These are phyloP conservation scores for Penicillium canariense DNA, from an alignment of 495 filamentous ascomycete species.

Conservation along the genomic window DNA sequence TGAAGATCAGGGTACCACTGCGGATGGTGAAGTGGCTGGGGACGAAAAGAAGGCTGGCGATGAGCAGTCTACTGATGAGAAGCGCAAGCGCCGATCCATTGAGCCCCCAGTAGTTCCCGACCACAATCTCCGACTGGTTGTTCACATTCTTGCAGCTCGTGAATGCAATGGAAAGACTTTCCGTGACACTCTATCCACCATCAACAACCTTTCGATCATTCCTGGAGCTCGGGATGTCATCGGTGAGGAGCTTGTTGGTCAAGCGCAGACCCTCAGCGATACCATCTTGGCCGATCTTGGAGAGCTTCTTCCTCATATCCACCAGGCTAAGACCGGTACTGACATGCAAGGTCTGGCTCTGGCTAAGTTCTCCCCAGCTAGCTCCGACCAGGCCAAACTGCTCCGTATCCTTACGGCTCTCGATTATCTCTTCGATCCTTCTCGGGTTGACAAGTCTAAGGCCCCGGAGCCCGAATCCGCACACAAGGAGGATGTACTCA, in stretches of 20 bases:
- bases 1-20: constrained; percentile 24
- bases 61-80: constrained; percentile 51
- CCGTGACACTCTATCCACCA: constrained; percentile 91
- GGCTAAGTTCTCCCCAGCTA: constrained; percentile 91
- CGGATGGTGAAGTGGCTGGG: constrained; percentile 32
- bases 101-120: constrained; percentile 86
- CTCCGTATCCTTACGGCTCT: constrained; percentile 91
- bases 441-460: constrained; percentile 55
- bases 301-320: constrained; percentile 82
- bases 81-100: constrained; percentile 70
- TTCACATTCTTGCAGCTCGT: constrained; percentile 91
- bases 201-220: constrained; percentile 94
- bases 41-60: constrained; percentile 47
- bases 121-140: constrained; percentile 84
- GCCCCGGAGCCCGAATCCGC: constrained; percentile 53
- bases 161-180: constrained; percentile 98
- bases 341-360: constrained; percentile 94
- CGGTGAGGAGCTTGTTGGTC: constrained; percentile 81
- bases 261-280: constrained; percentile 79
- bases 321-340: constrained; percentile 80
- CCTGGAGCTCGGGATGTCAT: constrained; percentile 88
- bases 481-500: constrained; percentile 72
- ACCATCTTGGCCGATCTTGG: constrained; percentile 81
- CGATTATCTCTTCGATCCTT: constrained; percentile 88
- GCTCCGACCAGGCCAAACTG: constrained; percentile 93